Conservation (phyloP, 2,329 filamentous ascomycete species). For the Simplicillium aogashimaense region DNA sequence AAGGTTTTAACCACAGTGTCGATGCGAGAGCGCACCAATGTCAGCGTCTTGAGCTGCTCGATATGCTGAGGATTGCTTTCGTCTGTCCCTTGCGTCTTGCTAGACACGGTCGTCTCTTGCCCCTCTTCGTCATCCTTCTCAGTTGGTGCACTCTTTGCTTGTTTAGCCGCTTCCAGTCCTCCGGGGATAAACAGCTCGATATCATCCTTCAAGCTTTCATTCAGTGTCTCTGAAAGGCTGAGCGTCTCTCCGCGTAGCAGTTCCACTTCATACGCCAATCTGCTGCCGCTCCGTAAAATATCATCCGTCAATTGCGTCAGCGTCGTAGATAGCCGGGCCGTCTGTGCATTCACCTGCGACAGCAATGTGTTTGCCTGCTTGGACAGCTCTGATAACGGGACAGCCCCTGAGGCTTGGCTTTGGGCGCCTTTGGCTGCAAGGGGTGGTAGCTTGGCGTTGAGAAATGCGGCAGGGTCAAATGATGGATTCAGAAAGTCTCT, state of each 20-base stretch:
- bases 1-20: slow-evolving; percentile 87
- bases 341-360: slow-evolving; percentile 81
- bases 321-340: slow-evolving; percentile 67
- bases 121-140: slow-evolving; percentile 8
- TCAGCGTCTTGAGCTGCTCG: slow-evolving; percentile 70
- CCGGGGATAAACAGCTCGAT: slow-evolving; percentile 61
- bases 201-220: slow-evolving; percentile 61
- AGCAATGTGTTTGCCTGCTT: slow-evolving; percentile 75
- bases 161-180: slow-evolving; percentile 21
- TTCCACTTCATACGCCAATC: slow-evolving; percentile 90
- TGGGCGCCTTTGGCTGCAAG: slow-evolving; percentile 37
- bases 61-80: slow-evolving; percentile 56
- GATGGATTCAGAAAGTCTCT: slow-evolving; percentile 63
- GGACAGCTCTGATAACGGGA: slow-evolving; percentile 67
- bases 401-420: slow-evolving; percentile 20
- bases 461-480: slow-evolving; percentile 78
- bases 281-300: slow-evolving; percentile 78
- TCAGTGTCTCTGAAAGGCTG: slow-evolving; percentile 68
- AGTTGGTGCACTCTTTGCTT: slow-evolving; percentile 14
- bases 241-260: slow-evolving; percentile 81
- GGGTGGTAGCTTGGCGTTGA: slow-evolving; percentile 69
- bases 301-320: slow-evolving; percentile 90
- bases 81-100: slow-evolving; percentile 6
- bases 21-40: slow-evolving; percentile 71
- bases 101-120: slow-evolving; percentile 5